Percentiles rank a stretch among this genome's conserved stretches.
Conservation (phyloP, 192 early-diverging fungal genomes). For the Lunasporangiospora selenospora region DNA sequence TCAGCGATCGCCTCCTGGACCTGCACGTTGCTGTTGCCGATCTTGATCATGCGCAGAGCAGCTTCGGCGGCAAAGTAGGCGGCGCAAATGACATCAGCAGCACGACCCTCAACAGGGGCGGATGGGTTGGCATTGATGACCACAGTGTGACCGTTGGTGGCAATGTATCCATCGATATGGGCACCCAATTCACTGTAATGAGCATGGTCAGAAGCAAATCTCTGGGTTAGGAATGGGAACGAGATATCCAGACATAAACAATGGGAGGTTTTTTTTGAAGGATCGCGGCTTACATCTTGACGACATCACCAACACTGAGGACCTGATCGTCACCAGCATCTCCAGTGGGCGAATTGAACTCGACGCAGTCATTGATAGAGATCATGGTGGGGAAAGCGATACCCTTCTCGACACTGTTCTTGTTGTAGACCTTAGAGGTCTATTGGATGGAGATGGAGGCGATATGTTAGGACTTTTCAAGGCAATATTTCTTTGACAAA, state of each 20-base stretch:
- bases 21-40: slow-evolving; percentile 69
- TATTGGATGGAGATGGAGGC: slow-evolving; percentile 17
- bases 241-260: slow-evolving; percentile 7
- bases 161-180: slow-evolving; percentile 93
- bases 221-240: background rate
- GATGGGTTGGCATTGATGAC: slow-evolving; percentile 71
- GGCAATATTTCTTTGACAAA: slow-evolving; percentile 14
- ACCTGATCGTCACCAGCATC: slow-evolving; percentile 61
- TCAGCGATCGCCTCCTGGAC: slow-evolving; percentile 66
- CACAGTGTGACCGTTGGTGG: slow-evolving; percentile 82
- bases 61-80: slow-evolving; percentile 87
- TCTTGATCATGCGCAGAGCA: slow-evolving; percentile 77
- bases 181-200: slow-evolving; percentile 76
- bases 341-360: slow-evolving; percentile 77
- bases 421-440: slow-evolving; percentile 67
- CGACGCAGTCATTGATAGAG: slow-evolving; percentile 78
- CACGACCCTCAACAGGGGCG: slow-evolving; percentile 64
- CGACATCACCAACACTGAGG: slow-evolving; percentile 80
- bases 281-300: slow-evolving; percentile 74
- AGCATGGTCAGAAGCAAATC: slow-evolving; percentile 7
- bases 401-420: slow-evolving; percentile 66
- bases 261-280: no score
- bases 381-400: slow-evolving; percentile 88
- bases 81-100: slow-evolving; percentile 82
- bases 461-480: background rate